These are phyloP conservation scores for Terana coerulea DNA, from an alignment of 768 basidiomycete genomes.

Conservation along the genomic window DNA sequence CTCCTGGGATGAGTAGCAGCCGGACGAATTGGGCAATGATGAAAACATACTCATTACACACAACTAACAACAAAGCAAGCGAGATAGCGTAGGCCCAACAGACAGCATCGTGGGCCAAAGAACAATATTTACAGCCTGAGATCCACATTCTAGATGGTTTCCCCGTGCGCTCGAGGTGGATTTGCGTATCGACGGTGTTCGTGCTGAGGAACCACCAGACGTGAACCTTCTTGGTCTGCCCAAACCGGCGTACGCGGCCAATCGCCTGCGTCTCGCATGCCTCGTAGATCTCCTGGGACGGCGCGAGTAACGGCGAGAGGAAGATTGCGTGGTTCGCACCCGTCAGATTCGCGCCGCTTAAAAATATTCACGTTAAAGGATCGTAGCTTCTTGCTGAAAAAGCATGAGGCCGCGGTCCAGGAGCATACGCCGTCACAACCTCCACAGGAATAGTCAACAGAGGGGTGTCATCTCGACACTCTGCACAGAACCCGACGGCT, in stretches of 20 bases:
- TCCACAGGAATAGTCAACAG: too few relatives aligned
- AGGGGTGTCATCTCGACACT: too few relatives aligned
- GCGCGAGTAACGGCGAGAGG: conserved; percentile 84
- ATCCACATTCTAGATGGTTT: too few relatives aligned
- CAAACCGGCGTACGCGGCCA: conserved; percentile 79
- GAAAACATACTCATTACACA: too few relatives aligned
- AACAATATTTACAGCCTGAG: background rate
- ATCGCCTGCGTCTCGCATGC: conserved; percentile 83
- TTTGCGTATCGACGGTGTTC: conserved; percentile 87
- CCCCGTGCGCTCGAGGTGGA: conserved; percentile 52
- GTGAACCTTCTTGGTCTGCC: conserved; percentile 75
- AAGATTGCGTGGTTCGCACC: conserved; percentile 94
- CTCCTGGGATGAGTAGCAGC: too few relatives aligned
- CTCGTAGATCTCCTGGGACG: conserved; percentile 78
- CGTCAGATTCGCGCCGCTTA: conserved; percentile 90
- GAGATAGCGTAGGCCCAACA: background rate
- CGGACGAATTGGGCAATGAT: too few relatives aligned
- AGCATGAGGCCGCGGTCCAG: too few relatives aligned
- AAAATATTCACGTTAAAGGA: too few relatives aligned
- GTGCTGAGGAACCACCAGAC: conserved; percentile 83
- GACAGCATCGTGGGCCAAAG: background rate
- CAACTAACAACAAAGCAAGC: conserved; percentile 6
- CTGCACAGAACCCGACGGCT: too few relatives aligned
- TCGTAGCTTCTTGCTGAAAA: too few relatives aligned
- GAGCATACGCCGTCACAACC: too few relatives aligned